A percentile compares a stretch with the other conserved stretches of the same genome.
phyloP scores from a whole-genome alignment of 2,329 filamentous ascomycete genomes.

The Microdochium nivale region DNA sequence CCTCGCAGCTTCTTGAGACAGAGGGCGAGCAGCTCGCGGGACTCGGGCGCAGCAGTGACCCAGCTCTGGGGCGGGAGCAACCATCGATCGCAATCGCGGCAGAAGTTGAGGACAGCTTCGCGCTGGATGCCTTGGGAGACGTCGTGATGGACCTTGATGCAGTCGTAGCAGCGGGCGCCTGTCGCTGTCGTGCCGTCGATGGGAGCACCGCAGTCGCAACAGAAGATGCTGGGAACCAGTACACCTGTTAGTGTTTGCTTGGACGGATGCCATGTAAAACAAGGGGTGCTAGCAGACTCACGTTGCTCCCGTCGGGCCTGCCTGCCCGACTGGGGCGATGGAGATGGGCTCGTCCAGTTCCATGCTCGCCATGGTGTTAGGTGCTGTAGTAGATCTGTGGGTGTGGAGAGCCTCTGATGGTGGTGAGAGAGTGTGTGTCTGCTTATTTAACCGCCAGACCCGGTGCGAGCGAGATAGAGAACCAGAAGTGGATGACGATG shows the following conservation, averaged over 20 bases:
- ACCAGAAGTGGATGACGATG: background rate
- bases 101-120: slow-evolving; percentile 84
- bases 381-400: background rate
- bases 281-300: background rate
- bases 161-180: slow-evolving; percentile 90
- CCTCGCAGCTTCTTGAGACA: slow-evolving; percentile 85
- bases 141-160: slow-evolving; percentile 88
- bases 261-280: slow-evolving; percentile 1
- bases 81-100: slow-evolving; percentile 92
- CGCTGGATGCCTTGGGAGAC: slow-evolving; percentile 86
- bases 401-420: background rate
- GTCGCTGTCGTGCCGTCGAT: slow-evolving; percentile 85
- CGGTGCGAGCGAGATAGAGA: background rate
- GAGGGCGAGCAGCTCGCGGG: slow-evolving; percentile 82
- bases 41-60: slow-evolving; percentile 79
- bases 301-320: background rate
- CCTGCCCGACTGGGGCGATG: background rate
- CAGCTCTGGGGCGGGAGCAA: slow-evolving; percentile 78
- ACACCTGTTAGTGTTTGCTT: slow-evolving; percentile 8
- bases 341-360: slow-evolving; percentile 1
- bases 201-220: slow-evolving; percentile 92
- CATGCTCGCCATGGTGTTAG: background rate
- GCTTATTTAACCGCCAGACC: background rate
- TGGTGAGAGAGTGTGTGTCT: background rate
- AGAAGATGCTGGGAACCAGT: slow-evolving; percentile 62